phyloP scores from a whole-genome alignment of 2,329 filamentous ascomycete species.

The Cladobotryum protrusum region DNA sequence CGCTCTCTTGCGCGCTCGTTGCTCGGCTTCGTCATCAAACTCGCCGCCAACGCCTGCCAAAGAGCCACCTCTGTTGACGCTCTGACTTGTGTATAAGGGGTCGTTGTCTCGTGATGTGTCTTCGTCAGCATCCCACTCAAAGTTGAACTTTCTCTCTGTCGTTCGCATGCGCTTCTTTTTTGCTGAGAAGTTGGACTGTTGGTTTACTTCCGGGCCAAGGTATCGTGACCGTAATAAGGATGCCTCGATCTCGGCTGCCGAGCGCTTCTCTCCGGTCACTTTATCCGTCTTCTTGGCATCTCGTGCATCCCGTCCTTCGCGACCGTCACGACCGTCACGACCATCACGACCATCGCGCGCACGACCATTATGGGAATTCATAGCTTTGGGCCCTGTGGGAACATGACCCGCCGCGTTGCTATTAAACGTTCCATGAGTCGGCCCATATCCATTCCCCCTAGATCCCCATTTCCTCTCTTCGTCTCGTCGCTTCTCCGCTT shows the following conservation, averaged over 20 bases:
- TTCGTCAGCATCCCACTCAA: slow-evolving; percentile 93
- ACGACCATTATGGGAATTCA: slow-evolving; percentile 38
- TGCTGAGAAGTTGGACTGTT: slow-evolving; percentile 78
- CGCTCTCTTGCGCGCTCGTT: slow-evolving; percentile 52
- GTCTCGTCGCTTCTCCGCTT: slow-evolving; percentile 67
- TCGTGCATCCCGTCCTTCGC: slow-evolving; percentile 31
- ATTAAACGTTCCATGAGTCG: slow-evolving; percentile 19
- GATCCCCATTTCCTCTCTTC: slow-evolving; percentile 43
- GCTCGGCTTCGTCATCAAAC: slow-evolving; percentile 50
- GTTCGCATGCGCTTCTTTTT: slow-evolving; percentile 93
- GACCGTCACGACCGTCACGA: slow-evolving; percentile 24
- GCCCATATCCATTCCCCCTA: slow-evolving; percentile 22
- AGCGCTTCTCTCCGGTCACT: slow-evolving; percentile 31
- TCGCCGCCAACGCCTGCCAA: slow-evolving; percentile 45
- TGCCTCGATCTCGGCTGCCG: slow-evolving; percentile 61
- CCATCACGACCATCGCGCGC: slow-evolving; percentile 35
- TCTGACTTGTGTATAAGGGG: slow-evolving; percentile 56
- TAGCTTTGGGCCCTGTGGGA: slow-evolving; percentile 68
- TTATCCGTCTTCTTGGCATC: slow-evolving; percentile 31
- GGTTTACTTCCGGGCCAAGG: slow-evolving; percentile 83
- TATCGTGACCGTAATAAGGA: slow-evolving; percentile 74
- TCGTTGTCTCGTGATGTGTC: slow-evolving; percentile 70
- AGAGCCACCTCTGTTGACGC: slow-evolving; percentile 26
- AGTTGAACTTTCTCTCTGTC: slow-evolving; percentile 97
- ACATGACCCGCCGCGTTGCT: slow-evolving; percentile 27